These are phyloP conservation scores for Tuber magnatum DNA, from an alignment of 495 filamentous ascomycete genomes.

Conservation along the genomic window DNA sequence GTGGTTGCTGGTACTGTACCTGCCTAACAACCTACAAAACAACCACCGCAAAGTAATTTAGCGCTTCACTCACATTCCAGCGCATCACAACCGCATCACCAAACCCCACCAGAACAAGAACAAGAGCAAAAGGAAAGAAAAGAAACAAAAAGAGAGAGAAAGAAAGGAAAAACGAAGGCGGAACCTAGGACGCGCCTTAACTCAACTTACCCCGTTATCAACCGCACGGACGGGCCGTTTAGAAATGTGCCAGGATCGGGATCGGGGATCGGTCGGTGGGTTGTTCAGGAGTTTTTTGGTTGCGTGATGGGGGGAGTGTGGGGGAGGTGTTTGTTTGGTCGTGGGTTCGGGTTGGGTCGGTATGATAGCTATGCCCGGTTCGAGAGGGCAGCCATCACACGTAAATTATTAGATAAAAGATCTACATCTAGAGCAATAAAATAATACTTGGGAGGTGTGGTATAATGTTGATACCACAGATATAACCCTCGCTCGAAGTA, in stretches of 20 bases:
- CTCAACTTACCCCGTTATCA: not conserved
- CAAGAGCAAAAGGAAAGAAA: not conserved
- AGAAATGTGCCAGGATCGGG: slow-evolving; percentile 3
- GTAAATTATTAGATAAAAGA: too few relatives aligned
- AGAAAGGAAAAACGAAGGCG: not conserved
- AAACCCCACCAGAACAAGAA: not conserved
- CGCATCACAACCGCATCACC: not conserved
- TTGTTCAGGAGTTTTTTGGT: not conserved
- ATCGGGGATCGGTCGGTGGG: not conserved
- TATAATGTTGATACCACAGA: too few relatives aligned
- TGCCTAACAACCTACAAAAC: not conserved
- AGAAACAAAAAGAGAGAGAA: not conserved
- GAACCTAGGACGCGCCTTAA: not conserved
- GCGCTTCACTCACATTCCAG: not conserved
- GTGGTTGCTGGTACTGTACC: not conserved
- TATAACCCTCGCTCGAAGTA: too few relatives aligned
- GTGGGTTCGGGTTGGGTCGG: not conserved
- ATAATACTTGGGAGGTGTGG: too few relatives aligned
- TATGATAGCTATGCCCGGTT: not conserved
- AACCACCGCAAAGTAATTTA: not conserved
- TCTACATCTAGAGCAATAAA: too few relatives aligned
- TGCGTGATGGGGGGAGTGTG: not conserved
- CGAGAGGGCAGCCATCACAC: not conserved
- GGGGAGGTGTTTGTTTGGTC: not conserved
- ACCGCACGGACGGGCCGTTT: not conserved